These are phyloP conservation scores for Hericium coralloides DNA, from an alignment of 768 basidiomycete genomes.

Conservation along the genomic window DNA sequence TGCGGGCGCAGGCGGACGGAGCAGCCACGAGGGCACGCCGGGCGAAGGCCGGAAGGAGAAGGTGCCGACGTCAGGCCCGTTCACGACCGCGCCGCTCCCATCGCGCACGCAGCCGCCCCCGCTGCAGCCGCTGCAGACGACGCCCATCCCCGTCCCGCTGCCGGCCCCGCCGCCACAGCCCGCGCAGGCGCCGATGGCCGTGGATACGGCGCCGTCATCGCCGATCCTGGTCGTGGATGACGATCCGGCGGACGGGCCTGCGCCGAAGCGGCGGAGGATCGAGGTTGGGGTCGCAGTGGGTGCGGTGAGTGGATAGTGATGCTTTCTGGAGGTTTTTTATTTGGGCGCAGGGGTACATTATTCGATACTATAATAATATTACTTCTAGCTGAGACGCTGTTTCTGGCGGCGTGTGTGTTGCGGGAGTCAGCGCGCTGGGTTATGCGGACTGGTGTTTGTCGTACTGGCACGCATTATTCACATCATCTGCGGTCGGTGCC, in stretches of 20 bases:
- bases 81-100: conserved; percentile 9
- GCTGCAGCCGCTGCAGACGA: conserved; percentile 3
- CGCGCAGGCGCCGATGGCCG: conserved; percentile 14
- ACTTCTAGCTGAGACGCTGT: too few species aligned
- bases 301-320: not conserved
- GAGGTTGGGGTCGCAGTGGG: not conserved
- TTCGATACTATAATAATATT: too few species aligned
- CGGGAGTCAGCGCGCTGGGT: too few species aligned
- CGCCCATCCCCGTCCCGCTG: not conserved
- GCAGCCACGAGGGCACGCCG: not conserved
- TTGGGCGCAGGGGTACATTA: too few species aligned
- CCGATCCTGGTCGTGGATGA: conserved; percentile 58
- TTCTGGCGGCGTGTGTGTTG: too few species aligned
- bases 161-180: not conserved
- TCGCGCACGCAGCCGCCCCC: conserved; percentile 13
- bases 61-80: conserved; percentile 2
- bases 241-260: conserved; percentile 40
- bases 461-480: too few species aligned
- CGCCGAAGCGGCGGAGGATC: conserved; percentile 9
- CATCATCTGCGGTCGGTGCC: too few species aligned
- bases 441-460: too few species aligned
- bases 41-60: conserved; percentile 2
- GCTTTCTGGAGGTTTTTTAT: not conserved
- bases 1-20: conserved; percentile 3
- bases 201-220: conserved; percentile 29